Evolutionary conservation across 108 stramenopile genomes (phyloP), one percentile per base, ranked within the genome.

Genomic region (Pseudonitzschia multistriata): DNA sequence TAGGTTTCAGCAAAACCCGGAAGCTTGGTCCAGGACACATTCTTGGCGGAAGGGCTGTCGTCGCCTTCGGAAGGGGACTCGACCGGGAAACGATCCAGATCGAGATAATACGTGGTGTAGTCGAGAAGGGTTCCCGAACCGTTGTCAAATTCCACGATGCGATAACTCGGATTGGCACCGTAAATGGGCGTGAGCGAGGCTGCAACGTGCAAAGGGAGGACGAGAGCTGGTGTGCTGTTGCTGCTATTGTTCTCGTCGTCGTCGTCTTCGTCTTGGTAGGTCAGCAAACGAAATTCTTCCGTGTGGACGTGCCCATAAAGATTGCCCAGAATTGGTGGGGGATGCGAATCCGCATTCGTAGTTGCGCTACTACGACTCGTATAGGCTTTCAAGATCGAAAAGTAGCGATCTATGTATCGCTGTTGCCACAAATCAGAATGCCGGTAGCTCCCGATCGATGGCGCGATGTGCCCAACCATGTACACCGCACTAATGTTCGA

Each of bases 301-400:
- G 78, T 62, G 75, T 90, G 89, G 34, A 88, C 61, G 72, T 90
- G 89, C 2, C 89, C 89, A 83, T 81, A 90, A 27, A 90, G 63
- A 50, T 88, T 85, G 21, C 68, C 85, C 30, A 53, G 35, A 42
- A 90, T 59, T 0, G 78, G 54, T 30, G 71, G 72, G 30, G 65
- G 52, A 0, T 53, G 52, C 22, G 22, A 17, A 22, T 8, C 52
- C 22, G 24, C 17, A 22, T 7, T 53, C 52, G 52, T 53, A 8
- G 52, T 10, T 1, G 52, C 80, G 65, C 22, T 8, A 36, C 22
- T 48, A 48, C 24, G n/a, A 14, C 3, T 15, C 3, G 59, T 2
- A 35, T 66, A 33, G 42, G 57, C 29, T 49, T 68, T 31, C 21
- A 88, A 31, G 19, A 88, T 67, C 0, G 67, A 53, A 55, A 76